A percentile compares a stretch with the other conserved stretches of the same genome.
These are phyloP conservation scores for Salvia rosmarinus DNA, from an alignment of 257 asterid species.

Conservation along the genomic window DNA sequence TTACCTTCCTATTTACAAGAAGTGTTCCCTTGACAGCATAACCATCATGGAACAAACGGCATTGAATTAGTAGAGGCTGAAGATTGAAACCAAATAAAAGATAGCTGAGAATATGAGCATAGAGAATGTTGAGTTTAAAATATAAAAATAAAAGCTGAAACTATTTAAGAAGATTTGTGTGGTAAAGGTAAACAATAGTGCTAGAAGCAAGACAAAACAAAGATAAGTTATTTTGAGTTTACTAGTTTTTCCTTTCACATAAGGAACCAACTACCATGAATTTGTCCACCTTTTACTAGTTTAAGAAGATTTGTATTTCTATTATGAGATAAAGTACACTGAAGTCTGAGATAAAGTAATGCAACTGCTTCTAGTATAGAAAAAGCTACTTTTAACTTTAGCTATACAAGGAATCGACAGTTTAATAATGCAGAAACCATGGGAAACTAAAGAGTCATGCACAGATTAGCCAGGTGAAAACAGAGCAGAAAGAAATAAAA, in stretches of 20 bases:
- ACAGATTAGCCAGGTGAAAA: conserved; percentile 11
- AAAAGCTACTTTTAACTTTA: too few relatives aligned
- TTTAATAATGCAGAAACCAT: neutral
- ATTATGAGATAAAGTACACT: neutral
- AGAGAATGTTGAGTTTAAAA: neutral
- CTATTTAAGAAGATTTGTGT: neutral
- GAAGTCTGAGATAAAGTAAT: neutral
- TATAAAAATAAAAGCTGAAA: neutral
- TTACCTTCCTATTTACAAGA: conserved; percentile 70
- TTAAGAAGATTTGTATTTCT: neutral
- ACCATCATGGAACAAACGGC: conserved; percentile 77
- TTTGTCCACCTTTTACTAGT: neutral
- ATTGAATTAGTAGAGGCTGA: conserved; percentile 86
- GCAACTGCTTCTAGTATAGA: neutral
- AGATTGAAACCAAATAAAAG: conserved; percentile 27
- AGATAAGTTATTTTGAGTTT: neutral
- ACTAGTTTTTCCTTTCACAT: neutral
- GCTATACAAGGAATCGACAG: conserved; percentile 1
- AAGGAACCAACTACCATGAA: neutral
- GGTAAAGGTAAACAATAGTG: conserved; percentile 42
- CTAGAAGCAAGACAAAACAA: neutral
- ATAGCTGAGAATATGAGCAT: conserved; percentile 19
- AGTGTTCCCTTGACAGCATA: conserved; percentile 89
- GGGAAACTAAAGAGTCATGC: neutral
- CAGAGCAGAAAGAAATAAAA: neutral